phyloP scores from a whole-genome alignment of 257 asterid species.

The Ligustrum vulgare region DNA sequence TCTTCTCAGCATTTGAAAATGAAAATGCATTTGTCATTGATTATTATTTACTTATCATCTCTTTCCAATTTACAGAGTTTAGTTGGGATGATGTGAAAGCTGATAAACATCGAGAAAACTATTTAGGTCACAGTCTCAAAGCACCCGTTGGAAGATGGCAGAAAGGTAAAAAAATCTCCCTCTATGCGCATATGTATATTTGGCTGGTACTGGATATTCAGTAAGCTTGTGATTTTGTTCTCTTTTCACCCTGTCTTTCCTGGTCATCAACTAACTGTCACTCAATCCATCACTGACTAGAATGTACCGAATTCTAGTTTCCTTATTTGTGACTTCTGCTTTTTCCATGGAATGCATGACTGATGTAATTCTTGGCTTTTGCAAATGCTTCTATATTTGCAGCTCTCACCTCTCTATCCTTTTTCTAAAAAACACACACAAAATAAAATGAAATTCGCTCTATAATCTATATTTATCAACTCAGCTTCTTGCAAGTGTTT shows the following conservation, averaged over 20 bases:
- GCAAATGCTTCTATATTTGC: not conserved
- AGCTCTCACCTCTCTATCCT: not conserved
- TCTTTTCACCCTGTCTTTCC: not conserved
- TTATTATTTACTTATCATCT: not conserved
- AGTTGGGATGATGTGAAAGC: constrained; percentile 97
- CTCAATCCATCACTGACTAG: not conserved
- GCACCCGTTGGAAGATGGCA: constrained; percentile 99
- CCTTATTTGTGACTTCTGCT: not conserved
- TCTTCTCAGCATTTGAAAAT: not conserved
- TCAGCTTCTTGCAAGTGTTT: not conserved
- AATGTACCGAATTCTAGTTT: not conserved
- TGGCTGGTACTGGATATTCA: not conserved
- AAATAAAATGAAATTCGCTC: not conserved
- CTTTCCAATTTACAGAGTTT: constrained; percentile 60
- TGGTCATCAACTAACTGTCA: not conserved
- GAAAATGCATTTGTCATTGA: not conserved
- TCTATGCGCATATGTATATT: not conserved
- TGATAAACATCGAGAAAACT: constrained; percentile 93
- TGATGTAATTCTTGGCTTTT: not conserved
- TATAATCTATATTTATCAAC: not conserved
- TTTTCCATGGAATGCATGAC: not conserved
- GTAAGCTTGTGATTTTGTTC: constrained; percentile 6
- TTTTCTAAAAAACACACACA: not conserved
- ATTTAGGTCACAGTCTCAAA: constrained; percentile 90
- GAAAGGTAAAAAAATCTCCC: constrained; percentile 57